A percentile compares a stretch with the other conserved stretches of the same genome.
Conservation (phyloP, 2,329 filamentous ascomycete species). For the Claviceps pusilla region DNA sequence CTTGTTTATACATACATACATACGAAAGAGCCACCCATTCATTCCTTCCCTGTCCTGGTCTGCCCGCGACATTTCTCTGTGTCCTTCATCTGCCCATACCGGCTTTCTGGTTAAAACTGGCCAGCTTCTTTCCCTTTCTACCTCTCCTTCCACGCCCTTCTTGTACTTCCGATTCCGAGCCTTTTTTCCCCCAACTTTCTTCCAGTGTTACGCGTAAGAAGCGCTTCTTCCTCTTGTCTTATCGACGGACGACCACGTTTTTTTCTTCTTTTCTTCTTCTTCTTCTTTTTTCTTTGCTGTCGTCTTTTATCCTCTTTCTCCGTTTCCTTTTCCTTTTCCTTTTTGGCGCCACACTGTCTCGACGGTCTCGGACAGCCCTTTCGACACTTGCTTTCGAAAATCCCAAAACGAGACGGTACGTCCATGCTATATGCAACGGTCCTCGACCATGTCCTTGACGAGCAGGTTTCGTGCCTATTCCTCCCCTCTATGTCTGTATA, state of each 20-base stretch:
- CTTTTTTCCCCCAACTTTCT: neutral
- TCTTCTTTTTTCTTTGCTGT: neutral
- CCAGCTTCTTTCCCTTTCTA: neutral
- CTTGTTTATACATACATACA: neutral
- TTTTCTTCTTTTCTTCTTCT: neutral
- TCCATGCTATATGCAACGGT: neutral
- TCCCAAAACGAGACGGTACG: neutral
- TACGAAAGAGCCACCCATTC: constrained; percentile 2
- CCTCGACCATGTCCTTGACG: neutral
- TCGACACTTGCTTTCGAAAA: neutral
- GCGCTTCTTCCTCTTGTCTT: neutral
- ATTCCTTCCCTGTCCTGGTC: constrained; percentile 2
- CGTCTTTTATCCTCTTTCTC: neutral
- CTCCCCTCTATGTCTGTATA: neutral
- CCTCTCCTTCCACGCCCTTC: neutral
- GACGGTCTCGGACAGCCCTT: neutral
- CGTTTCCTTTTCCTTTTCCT: too few species aligned
- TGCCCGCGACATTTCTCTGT: neutral
- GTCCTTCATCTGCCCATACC: neutral
- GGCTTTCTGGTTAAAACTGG: neutral
- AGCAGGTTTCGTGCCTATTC: neutral
- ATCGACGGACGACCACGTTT: neutral
- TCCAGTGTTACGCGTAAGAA: neutral
- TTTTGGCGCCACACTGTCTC: neutral
- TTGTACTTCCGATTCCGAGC: neutral